Percentiles rank a stretch among this genome's conserved stretches.
phyloP scores from a whole-genome alignment of 805 yeast genomes.

The Metschnikowia sp. region DNA sequence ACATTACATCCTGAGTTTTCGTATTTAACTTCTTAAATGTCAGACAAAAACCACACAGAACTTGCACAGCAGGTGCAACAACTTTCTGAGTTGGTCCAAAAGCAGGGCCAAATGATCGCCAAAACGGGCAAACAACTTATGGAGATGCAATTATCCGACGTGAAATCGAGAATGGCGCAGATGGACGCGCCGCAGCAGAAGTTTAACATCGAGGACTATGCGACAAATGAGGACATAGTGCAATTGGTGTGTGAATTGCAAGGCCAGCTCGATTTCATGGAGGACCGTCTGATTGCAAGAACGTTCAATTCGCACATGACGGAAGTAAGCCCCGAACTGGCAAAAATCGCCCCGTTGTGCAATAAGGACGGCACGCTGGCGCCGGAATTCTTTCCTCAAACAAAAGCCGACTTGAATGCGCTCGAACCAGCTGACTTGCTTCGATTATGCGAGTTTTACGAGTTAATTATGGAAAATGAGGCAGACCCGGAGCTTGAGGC shows the following conservation, averaged over 20 bases:
- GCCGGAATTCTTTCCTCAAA: constrained; percentile 52
- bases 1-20: no score
- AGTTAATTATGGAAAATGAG: constrained; percentile 49
- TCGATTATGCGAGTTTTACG: constrained; percentile 68
- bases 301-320: constrained; percentile 56
- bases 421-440: constrained; percentile 47
- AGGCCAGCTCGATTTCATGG: constrained; percentile 76
- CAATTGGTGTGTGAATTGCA: constrained; percentile 88
- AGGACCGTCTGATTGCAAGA: constrained; percentile 73
- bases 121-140: constrained; percentile 79
- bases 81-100: constrained; percentile 53
- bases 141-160: constrained; percentile 60
- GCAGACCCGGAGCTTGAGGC: constrained; percentile 12
- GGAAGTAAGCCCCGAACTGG: constrained; percentile 30
- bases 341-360: constrained; percentile 61
- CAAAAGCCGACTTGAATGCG: constrained; percentile 49
- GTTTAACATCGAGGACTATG: constrained; percentile 54
- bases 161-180: constrained; percentile 27
- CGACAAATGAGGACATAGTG: constrained; percentile 78
- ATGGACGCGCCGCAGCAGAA: constrained; percentile 13
- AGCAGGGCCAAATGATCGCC: constrained; percentile 63
- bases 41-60: background rate
- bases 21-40: no score
- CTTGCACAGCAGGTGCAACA: constrained; percentile 42
- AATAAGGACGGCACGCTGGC: constrained; percentile 78